phyloP scores from a whole-genome alignment of 164 flowering plant genomes.

The Vitis rupestris region DNA sequence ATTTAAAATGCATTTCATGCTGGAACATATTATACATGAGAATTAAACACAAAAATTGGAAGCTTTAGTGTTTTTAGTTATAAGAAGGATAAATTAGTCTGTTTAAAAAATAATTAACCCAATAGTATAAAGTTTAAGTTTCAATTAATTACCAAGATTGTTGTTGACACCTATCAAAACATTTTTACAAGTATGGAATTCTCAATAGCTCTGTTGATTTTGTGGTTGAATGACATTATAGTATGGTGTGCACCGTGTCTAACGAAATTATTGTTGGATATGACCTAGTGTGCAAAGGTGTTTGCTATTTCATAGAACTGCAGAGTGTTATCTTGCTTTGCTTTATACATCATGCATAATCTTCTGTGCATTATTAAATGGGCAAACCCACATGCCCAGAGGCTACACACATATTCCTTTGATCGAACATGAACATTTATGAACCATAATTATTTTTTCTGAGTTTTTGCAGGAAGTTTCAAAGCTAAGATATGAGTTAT shows the following conservation, averaged over 20 bases:
- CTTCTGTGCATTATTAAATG: not conserved
- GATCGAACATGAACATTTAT: too few relatives aligned
- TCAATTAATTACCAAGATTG: not conserved
- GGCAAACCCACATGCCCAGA: too few relatives aligned
- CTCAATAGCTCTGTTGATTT: not conserved
- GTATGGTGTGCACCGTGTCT: not conserved
- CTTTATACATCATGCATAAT: constrained; percentile 1
- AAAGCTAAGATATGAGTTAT: constrained; percentile 75
- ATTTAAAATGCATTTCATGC: too few relatives aligned
- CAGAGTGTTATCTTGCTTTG: not conserved
- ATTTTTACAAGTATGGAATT: not conserved
- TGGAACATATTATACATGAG: too few relatives aligned
- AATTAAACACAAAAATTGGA: too few relatives aligned
- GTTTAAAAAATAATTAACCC: not conserved
- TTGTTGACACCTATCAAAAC: not conserved
- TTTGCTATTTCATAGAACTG: not conserved
- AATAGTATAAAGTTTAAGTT: not conserved
- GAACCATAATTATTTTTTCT: not conserved
- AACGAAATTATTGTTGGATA: not conserved
- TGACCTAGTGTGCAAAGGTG: not conserved
- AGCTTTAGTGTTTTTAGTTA: not conserved
- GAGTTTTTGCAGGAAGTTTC: constrained; percentile 73
- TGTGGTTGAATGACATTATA: not conserved
- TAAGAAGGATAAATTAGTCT: not conserved
- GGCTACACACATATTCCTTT: too few relatives aligned